Evolutionary conservation across 2,329 filamentous ascomycete species (phyloP).

Genomic region (Sordariomycetes sp.): DNA sequence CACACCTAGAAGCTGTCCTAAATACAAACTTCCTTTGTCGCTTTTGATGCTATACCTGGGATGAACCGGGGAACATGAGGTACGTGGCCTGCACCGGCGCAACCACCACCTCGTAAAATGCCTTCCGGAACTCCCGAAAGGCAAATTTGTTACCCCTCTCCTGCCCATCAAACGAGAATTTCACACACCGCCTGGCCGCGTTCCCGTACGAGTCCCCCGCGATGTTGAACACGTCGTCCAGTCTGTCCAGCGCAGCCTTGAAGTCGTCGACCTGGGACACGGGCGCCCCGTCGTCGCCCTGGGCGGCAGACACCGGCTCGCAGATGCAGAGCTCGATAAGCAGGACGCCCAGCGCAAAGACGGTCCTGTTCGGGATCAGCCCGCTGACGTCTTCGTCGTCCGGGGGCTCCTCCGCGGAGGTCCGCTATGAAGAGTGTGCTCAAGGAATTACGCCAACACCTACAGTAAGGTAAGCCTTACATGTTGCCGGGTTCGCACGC

Average conservation of each 20-base stretch:
- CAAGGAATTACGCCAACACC: too few species aligned
- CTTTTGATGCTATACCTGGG: too few species aligned
- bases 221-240: background rate
- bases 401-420: too few species aligned
- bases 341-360: background rate
- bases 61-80: background rate
- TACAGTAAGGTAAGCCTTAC: too few species aligned
- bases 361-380: background rate
- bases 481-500: too few species aligned
- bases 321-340: background rate
- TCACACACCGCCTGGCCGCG: background rate
- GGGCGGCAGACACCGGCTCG: background rate
- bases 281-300: background rate
- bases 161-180: background rate
- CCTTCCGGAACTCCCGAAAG: background rate
- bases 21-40: too few species aligned
- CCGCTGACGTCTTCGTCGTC: background rate
- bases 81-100: background rate
- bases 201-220: background rate
- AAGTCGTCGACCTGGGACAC: background rate
- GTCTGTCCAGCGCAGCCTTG: background rate
- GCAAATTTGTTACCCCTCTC: background rate
- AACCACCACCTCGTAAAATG: background rate
- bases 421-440: too few species aligned
- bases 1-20: too few species aligned